These are phyloP conservation scores for Cryptosporidium muris DNA, from an alignment of 169 alveolate genomes.

Conservation along the genomic window DNA sequence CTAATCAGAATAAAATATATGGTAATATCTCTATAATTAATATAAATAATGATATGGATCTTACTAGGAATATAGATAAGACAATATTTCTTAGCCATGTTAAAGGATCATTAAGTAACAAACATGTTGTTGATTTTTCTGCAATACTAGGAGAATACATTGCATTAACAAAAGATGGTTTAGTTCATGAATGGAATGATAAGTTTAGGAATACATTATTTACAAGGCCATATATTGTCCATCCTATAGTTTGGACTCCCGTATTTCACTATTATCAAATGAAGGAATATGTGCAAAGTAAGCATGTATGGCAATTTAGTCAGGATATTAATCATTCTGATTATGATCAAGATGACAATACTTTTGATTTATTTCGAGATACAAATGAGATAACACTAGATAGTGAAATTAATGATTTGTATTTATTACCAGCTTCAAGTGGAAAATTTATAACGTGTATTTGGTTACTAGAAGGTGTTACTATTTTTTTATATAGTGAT, in stretches of 20 bases:
- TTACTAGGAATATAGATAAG: neutral
- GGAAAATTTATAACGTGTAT: slow-evolving; percentile 12
- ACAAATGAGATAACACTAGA: neutral
- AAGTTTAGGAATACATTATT: slow-evolving; percentile 10
- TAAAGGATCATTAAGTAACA: slow-evolving; percentile 30
- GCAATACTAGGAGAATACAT: slow-evolving; percentile 48
- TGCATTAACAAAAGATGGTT: slow-evolving; percentile 53
- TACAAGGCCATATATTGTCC: slow-evolving; percentile 39
- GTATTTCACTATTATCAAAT: slow-evolving; percentile 8
- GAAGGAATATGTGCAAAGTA: neutral
- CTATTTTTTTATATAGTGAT: slow-evolving; percentile 30
- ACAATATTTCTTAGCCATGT: neutral
- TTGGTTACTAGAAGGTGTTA: slow-evolving; percentile 63
- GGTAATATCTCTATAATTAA: neutral
- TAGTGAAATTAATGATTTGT: slow-evolving; percentile 43
- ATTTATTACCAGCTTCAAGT: neutral
- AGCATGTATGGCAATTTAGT: neutral
- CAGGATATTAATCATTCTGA: neutral
- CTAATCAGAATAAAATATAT: neutral
- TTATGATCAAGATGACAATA: neutral
- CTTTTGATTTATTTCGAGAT: neutral
- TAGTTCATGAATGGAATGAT: slow-evolving; percentile 60
- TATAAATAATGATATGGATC: neutral
- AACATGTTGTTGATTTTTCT: slow-evolving; percentile 62
- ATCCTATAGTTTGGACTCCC: slow-evolving; percentile 37